Evolutionary conservation across 2,329 filamentous ascomycete genomes (phyloP), one percentile per base, ranked within the genome.

Genomic region (Aspergillus alliaceus): DNA sequence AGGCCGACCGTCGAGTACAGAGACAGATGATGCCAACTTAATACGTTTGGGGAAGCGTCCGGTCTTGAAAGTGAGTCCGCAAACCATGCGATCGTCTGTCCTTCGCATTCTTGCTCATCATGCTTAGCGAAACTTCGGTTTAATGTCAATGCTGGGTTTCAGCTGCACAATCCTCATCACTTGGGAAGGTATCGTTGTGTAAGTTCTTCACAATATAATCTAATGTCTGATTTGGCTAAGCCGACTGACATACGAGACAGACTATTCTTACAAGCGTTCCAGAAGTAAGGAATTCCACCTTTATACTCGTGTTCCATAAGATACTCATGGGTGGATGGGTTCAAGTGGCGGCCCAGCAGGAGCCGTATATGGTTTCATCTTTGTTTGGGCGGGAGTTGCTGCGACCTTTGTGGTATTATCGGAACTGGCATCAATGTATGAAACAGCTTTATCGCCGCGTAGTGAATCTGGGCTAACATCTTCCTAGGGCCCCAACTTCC

Each of bases 1-100:
- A 14, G 57, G 48, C 5, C 40, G 31, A n/a, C 39, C 53, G 9
- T 57, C 64, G 11, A 64, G 51, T 20, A 67, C 63, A 24, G 61
- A 64, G 20, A 56, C 66, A 27, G 79, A 81, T 63, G 71, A 75
- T 24, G 66, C 65, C 27, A 75, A 83, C 56, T 79, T 82, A 76
- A 71, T 72, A 29, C 76, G 80, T n/a, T 74, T 83, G 75, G 80
- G 80, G 37, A 82, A 82, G 68, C 70, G 72, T 18, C 80, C 82
- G 54, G 78, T 82, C 42, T 72, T 83, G 58, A 75, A 77, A 58
- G 78, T 69, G 56, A 34, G 53, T 6, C 1, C 31, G 14, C 79
- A 81, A 64, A n/a, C n/a, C n/a, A n/a, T n/a, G n/a, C n/a, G n/a
- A n/a, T n/a, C n/a, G n/a, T n/a, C n/a, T 12, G 3, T 4, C 6